phyloP scores from a whole-genome alignment of 2,329 filamentous ascomycete species.

The Botrytis deweyae region DNA sequence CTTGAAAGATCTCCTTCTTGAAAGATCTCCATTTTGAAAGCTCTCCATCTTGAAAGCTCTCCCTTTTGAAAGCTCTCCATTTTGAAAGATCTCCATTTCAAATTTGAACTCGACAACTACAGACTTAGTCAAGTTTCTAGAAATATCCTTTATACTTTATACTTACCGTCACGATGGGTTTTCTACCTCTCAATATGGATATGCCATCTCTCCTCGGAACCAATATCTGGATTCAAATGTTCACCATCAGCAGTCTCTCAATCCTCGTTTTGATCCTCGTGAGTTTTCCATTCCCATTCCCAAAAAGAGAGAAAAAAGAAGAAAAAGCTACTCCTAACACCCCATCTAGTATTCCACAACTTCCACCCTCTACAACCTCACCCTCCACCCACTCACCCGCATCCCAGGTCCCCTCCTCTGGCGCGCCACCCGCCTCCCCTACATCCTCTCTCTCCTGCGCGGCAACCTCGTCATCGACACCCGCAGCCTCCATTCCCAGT shows the following conservation, averaged over 20 bases:
- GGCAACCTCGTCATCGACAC: conserved; percentile 30
- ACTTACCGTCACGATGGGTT: no score
- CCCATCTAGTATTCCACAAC: fast-evolving
- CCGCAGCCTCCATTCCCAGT: conserved; percentile 31
- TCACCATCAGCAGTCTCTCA: neutral
- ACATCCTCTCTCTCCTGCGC: neutral
- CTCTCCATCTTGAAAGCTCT: no score
- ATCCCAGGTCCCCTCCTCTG: conserved; percentile 33
- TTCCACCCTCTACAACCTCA: conserved; percentile 14
- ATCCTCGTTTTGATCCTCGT: neutral
- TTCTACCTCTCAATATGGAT: neutral
- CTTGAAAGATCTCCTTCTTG: no score
- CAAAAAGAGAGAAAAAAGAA: no score
- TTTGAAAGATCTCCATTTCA: no score
- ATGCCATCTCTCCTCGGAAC: neutral
- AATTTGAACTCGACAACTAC: no score
- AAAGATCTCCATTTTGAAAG: no score
- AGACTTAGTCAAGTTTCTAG: no score
- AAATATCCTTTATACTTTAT: no score
- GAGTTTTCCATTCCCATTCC: neutral
- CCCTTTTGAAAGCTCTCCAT: no score
- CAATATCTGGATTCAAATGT: neutral
- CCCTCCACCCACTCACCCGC: conserved; percentile 32
- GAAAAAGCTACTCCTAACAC: neutral
- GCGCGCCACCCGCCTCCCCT: conserved; percentile 26